phyloP scores from a whole-genome alignment of 2,329 filamentous ascomycete genomes.

The Aurifilum marmelostoma region DNA sequence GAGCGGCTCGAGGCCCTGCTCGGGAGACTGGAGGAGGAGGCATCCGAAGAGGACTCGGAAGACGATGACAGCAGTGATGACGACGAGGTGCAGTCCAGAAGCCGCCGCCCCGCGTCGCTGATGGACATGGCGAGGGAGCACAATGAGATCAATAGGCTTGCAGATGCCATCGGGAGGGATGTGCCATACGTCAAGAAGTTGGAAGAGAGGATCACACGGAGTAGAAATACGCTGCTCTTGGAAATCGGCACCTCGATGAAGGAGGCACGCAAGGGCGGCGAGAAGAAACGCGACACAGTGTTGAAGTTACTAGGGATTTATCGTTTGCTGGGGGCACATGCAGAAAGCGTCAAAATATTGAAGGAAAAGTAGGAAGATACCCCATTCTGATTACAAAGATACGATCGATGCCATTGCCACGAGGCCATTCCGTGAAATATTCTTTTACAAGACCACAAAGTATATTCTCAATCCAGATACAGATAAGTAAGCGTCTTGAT shows the following conservation, averaged over 20 bases:
- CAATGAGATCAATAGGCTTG: slow-evolving; percentile 45
- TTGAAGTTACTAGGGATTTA: slow-evolving; percentile 59
- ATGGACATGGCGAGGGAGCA: slow-evolving; percentile 51
- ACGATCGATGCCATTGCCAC: not conserved
- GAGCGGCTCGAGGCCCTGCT: slow-evolving; percentile 67
- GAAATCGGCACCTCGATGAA: slow-evolving; percentile 56
- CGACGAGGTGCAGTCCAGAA: slow-evolving; percentile 38
- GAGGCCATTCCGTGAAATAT: not conserved
- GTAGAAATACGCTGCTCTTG: slow-evolving; percentile 59
- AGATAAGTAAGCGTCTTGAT: not conserved
- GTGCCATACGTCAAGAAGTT: slow-evolving; percentile 55
- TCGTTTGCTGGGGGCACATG: slow-evolving; percentile 54
- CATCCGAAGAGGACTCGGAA: slow-evolving; percentile 37
- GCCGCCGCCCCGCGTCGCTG: slow-evolving; percentile 53
- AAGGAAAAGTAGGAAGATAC: slow-evolving; percentile 41
- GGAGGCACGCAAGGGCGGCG: slow-evolving; percentile 47
- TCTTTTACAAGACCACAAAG: not conserved
- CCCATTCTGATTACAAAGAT: not conserved
- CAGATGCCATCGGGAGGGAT: slow-evolving; percentile 50
- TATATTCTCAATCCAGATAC: not conserved
- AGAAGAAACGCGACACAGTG: slow-evolving; percentile 48
- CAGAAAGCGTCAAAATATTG: slow-evolving; percentile 55
- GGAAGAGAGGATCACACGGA: slow-evolving; percentile 55
- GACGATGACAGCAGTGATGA: slow-evolving; percentile 37
- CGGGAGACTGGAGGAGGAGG: slow-evolving; percentile 49